Base-by-base conservation (phyloP, 2,329 filamentous ascomycete species). In the Cladobotryum mycophilum region DNA sequence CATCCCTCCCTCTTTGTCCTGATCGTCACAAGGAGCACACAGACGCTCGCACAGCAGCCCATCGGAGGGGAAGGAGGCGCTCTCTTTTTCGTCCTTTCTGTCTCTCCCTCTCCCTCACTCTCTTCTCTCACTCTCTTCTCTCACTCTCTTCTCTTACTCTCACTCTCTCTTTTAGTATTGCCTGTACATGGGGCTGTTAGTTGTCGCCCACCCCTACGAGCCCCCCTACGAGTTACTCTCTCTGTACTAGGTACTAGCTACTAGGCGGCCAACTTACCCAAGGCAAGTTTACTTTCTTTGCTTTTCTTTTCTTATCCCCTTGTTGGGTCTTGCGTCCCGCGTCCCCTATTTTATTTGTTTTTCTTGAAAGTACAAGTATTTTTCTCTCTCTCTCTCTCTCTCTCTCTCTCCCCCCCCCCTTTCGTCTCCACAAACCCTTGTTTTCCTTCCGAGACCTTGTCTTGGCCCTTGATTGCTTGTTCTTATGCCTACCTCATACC, bases 361-460 rank as follows among this genome's bases (percentile, higher is more conserved):
- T 38, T 9, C 12, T 38, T 38, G 5, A 3, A 20, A 20, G 20
- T n/a, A 20, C 20, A 20, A 20, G 20, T n/a, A n/a, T n/a, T 38
- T 30, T 30, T 30, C 7, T 25, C 22, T 25, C 7, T 25, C 22
- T 25, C 7, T 25, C 4, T 25, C 22, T 25, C 7, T 25, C 22
- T 4, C 4, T 7, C 4, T n/a, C n/a, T n/a, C n/a, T 12, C 4
- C 18, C 4, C 4, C 33, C 43, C 20, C 45, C 25, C 35, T 47
- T 38, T n/a, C 35, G 12, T 15, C 13, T 45, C 42, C 22, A 20
- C 30, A 11, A 30, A 30, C 25, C 25, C 25, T 42, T 18, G 20
- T 33, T 41, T 20, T 51, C 22, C n/a, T 35, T 51, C 48, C 38
- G 48, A 53, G 48, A 47, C 51, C 25, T 17, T 47, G 51, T 50